Percentiles rank a stretch among this genome's conserved stretches.
Evolutionary conservation across 1,139 yeast genomes (phyloP).

Genomic region (Yamadazyma sp.): DNA sequence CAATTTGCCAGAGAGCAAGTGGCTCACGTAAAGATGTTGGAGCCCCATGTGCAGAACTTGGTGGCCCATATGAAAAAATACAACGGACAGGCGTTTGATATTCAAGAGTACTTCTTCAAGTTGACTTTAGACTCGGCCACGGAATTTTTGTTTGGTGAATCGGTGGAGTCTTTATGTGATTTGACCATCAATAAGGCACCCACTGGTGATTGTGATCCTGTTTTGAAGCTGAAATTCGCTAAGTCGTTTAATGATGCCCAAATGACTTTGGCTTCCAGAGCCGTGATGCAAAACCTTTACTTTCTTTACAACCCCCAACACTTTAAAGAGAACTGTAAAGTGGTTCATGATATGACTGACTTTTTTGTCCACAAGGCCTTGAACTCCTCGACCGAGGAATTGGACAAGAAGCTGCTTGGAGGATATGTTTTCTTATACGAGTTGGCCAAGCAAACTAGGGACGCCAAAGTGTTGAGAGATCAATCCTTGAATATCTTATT

Average conservation of each 20-base stretch:
- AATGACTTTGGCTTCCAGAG: constrained; percentile 24
- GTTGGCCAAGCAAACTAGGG: constrained; percentile 42
- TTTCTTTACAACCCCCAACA: constrained; percentile 17
- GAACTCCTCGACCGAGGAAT: constrained; percentile 23
- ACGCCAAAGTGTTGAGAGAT: constrained; percentile 39
- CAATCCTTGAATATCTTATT: constrained; percentile 42
- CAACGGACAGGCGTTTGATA: constrained; percentile 27
- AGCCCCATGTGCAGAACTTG: constrained; percentile 42
- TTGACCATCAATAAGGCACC: constrained; percentile 24
- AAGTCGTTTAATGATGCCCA: constrained; percentile 23
- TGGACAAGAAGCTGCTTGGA: constrained; percentile 32
- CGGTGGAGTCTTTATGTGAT: constrained; percentile 38
- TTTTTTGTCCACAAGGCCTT: constrained; percentile 25
- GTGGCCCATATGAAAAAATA: constrained; percentile 28
- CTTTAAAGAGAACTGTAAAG: constrained; percentile 7
- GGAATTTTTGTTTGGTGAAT: constrained; percentile 52
- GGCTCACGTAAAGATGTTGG: constrained; percentile 45
- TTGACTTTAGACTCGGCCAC: constrained; percentile 53
- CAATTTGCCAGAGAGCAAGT: constrained; percentile 57
- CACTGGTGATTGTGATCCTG: constrained; percentile 16
- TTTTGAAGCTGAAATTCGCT: constrained; percentile 22
- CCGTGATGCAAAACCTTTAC: constrained; percentile 28
- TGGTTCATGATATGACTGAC: constrained; percentile 14
- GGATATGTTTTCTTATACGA: constrained; percentile 44
- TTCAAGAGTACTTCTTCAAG: constrained; percentile 37